Conservation (phyloP, 1,139 yeast species). For the Diutina catenulata region DNA sequence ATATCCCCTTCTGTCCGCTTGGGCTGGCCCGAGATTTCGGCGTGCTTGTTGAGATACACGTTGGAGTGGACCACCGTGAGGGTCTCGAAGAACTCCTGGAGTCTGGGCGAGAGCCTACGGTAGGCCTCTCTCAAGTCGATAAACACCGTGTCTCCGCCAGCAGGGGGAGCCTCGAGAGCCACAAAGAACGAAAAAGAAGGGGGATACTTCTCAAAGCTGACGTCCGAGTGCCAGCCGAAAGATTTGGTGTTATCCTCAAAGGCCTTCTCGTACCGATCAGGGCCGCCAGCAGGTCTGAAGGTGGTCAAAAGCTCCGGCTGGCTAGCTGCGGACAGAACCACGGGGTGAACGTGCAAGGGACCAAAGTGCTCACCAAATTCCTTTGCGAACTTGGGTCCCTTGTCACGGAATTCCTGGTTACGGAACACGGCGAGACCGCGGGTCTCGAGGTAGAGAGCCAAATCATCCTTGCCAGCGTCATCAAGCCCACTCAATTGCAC, state of each 20-base stretch:
- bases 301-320: background rate
- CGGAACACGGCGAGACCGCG: background rate
- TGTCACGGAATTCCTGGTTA: background rate
- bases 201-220: background rate
- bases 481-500: background rate
- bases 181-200: background rate
- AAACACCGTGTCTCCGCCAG: background rate
- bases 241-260: background rate
- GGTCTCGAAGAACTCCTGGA: background rate
- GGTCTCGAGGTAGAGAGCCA: background rate
- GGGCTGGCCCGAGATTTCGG: background rate
- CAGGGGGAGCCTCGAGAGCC: background rate
- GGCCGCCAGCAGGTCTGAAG: background rate
- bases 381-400: background rate
- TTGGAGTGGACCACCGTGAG: background rate
- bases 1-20: background rate
- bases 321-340: background rate
- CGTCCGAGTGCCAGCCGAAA: background rate
- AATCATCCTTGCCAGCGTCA: background rate
- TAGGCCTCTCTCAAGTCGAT: background rate
- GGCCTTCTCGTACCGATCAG: background rate
- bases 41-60: background rate
- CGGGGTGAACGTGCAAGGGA: background rate
- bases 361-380: background rate
- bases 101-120: background rate